phyloP scores from a whole-genome alignment of 768 basidiomycete species.

The Tricholoma bakamatsutake region DNA sequence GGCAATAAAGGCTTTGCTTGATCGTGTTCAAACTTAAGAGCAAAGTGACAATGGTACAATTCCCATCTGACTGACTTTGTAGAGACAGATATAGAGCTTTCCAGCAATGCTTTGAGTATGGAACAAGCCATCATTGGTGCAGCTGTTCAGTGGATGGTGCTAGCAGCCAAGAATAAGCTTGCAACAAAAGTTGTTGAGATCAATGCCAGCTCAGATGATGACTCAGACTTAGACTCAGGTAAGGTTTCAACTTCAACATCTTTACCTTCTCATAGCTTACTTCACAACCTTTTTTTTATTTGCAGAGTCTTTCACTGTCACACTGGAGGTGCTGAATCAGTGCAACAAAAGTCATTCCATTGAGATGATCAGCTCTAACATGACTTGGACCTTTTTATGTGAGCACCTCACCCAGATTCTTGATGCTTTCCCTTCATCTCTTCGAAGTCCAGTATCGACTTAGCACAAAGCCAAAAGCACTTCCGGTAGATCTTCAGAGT shows the following conservation, averaged over 20 bases:
- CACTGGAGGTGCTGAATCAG: neutral
- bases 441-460: neutral
- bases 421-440: neutral
- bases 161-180: neutral
- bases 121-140: neutral
- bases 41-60: neutral
- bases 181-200: neutral
- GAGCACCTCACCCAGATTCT: neutral
- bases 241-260: no score
- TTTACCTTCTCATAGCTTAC: neutral
- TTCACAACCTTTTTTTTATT: neutral
- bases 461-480: neutral
- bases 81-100: no score
- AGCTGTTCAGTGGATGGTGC: neutral
- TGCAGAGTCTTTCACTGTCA: neutral
- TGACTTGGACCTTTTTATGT: neutral
- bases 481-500: neutral
- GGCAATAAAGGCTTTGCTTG: neutral
- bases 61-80: neutral
- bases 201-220: neutral
- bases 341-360: neutral
- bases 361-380: neutral
- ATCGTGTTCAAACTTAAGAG: neutral
- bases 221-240: neutral
- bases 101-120: no score